Conservation (phyloP, 2,329 filamentous ascomycete species). For the Pseudocercospora macadamiae region DNA sequence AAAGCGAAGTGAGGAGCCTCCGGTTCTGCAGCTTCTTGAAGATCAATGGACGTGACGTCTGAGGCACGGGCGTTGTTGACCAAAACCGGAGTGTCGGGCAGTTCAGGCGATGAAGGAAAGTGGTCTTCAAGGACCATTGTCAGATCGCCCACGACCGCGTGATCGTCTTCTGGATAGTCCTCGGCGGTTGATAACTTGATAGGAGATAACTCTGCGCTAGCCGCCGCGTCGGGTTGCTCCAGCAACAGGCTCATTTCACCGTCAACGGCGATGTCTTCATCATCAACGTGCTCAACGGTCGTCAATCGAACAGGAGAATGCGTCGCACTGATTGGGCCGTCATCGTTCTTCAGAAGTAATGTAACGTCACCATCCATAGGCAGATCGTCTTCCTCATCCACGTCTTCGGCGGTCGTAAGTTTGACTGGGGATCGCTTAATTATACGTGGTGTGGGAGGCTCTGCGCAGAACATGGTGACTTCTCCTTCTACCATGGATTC, state of each 20-base stretch:
- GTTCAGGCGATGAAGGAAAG: not conserved
- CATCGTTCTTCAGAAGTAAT: conserved; percentile 1
- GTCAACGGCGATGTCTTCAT: conserved; percentile 7
- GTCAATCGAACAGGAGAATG: conserved; percentile 14
- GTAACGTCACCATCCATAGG: conserved; percentile 15
- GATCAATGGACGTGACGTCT: conserved; percentile 15
- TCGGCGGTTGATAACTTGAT: conserved; percentile 10
- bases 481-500: conserved; percentile 7
- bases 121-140: conserved; percentile 12
- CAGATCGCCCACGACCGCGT: conserved; percentile 13
- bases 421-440: conserved; percentile 11
- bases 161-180: conserved; percentile 12
- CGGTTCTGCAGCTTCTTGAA: not conserved
- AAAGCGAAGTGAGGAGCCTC: conserved; percentile 36
- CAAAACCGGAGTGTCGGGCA: not conserved
- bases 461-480: conserved; percentile 35
- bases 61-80: conserved; percentile 1
- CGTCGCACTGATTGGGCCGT: not conserved
- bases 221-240: conserved; percentile 1
- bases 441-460: conserved; percentile 6
- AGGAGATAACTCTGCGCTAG: conserved; percentile 4
- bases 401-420: conserved; percentile 9
- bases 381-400: conserved; percentile 8
- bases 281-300: conserved; percentile 11
- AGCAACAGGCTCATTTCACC: conserved; percentile 17